Percentiles rank a stretch among this genome's conserved stretches.
Evolutionary conservation across 2,329 filamentous ascomycete genomes (phyloP).

Genomic region (Cladosporium velox): DNA sequence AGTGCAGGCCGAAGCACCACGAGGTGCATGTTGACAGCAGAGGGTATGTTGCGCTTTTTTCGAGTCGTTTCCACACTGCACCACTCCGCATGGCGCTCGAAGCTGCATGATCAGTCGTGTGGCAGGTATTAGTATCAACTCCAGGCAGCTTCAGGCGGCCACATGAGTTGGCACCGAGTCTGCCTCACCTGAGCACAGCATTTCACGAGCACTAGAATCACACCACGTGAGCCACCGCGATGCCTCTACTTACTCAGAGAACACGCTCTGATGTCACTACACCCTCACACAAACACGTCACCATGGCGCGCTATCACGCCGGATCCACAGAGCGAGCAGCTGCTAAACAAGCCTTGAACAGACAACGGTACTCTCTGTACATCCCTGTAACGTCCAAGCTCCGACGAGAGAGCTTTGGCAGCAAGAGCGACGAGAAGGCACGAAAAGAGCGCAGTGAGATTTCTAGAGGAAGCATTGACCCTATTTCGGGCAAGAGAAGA

Average conservation of each 20-base stretch:
- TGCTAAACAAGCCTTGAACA: constrained; percentile 41
- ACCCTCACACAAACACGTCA: background rate
- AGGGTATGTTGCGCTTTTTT: constrained; percentile 66
- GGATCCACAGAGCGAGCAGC: constrained; percentile 28
- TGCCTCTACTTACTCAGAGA: background rate
- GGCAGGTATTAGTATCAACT: background rate
- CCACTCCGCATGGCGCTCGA: background rate
- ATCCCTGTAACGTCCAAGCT: constrained; percentile 56
- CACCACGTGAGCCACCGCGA: background rate
- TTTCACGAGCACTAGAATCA: background rate
- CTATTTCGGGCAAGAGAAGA: constrained; percentile 73
- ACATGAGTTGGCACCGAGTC: constrained; percentile 4
- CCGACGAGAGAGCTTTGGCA: constrained; percentile 65
- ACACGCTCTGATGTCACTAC: background rate
- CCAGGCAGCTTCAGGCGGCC: background rate
- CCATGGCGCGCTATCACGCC: constrained; percentile 34
- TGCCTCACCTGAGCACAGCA: background rate
- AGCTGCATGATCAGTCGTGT: background rate
- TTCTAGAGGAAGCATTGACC: constrained; percentile 54
- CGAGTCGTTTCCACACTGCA: background rate
- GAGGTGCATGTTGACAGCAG: constrained; percentile 76
- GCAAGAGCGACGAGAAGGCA: constrained; percentile 59
- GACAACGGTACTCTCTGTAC: constrained; percentile 65
- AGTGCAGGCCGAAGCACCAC: constrained; percentile 89
- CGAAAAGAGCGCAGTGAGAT: constrained; percentile 58